Percentiles rank a stretch among this genome's conserved stretches.
Evolutionary conservation across 2,329 filamentous ascomycete genomes (phyloP).

Genomic region (Lasiodiplodia sp.): DNA sequence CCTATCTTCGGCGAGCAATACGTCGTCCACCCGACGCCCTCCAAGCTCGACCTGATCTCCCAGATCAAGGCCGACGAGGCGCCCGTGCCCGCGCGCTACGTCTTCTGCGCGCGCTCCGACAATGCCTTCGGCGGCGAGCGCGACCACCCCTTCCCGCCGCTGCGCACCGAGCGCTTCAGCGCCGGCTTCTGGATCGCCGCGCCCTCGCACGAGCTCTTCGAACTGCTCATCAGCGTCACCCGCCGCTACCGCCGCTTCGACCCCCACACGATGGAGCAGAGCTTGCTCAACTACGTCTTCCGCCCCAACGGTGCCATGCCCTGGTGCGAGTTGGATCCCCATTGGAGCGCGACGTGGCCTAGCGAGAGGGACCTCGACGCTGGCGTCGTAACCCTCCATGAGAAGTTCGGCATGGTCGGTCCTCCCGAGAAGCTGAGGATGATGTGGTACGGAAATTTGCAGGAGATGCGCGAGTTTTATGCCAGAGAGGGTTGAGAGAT

Average conservation of each 20-base stretch:
- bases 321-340: conserved; percentile 49
- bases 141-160: conserved; percentile 44
- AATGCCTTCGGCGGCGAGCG: conserved; percentile 43
- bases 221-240: conserved; percentile 50
- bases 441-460: conserved; percentile 16
- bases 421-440: conserved; percentile 21
- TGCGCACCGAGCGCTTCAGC: conserved; percentile 45
- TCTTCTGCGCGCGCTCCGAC: conserved; percentile 45
- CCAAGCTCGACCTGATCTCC: conserved; percentile 33
- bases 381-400: conserved; percentile 48
- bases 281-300: conserved; percentile 55
- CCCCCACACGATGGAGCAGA: conserved; percentile 51
- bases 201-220: conserved; percentile 49
- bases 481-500: neutral
- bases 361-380: conserved; percentile 43
- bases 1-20: conserved; percentile 47
- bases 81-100: conserved; percentile 47
- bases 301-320: conserved; percentile 52
- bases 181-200: conserved; percentile 53
- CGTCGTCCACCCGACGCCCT: conserved; percentile 31
- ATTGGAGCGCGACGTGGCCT: conserved; percentile 52
- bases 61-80: conserved; percentile 43
- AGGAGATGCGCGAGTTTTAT: conserved; percentile 21
- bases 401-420: conserved; percentile 39
- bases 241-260: conserved; percentile 47